These are phyloP conservation scores for Vinca minor DNA, from an alignment of 257 asterid species.

Conservation along the genomic window DNA sequence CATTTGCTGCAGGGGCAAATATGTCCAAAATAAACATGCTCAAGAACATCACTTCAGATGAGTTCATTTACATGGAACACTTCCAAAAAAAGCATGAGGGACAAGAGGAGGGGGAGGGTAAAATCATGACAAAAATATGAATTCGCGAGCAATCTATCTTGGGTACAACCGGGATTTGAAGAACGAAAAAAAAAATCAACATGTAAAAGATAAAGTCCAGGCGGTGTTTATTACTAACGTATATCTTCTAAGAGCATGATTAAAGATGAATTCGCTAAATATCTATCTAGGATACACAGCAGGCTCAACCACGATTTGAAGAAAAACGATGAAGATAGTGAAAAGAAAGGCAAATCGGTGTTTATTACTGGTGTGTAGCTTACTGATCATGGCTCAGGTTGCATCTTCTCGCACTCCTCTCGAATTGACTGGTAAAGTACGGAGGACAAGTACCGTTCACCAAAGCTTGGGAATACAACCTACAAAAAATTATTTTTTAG, in stretches of 20 bases:
- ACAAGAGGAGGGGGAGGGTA: too few relatives aligned
- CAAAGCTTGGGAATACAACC: constrained; percentile 97
- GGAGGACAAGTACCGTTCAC: constrained; percentile 84
- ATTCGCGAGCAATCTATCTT: too few relatives aligned
- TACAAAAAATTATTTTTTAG: constrained; percentile 22
- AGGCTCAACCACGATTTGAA: not conserved
- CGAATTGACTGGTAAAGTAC: constrained; percentile 85
- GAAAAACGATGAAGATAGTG: not conserved
- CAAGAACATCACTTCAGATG: not conserved
- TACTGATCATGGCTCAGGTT: constrained; percentile 45
- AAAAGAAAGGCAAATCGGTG: not conserved
- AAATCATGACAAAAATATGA: too few relatives aligned
- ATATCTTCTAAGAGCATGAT: not conserved
- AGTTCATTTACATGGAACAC: not conserved
- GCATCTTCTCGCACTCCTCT: constrained; percentile 87
- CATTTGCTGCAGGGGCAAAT: too few relatives aligned
- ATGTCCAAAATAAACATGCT: too few relatives aligned
- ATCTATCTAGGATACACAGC: not conserved
- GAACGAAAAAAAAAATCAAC: too few relatives aligned
- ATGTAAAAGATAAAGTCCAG: too few relatives aligned
- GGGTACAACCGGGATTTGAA: too few relatives aligned
- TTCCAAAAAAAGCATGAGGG: too few relatives aligned
- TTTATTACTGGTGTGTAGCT: not conserved
- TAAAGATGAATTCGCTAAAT: not conserved
- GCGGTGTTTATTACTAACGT: too few relatives aligned